These are phyloP conservation scores for Russula sp. DNA, from an alignment of 768 basidiomycete genomes.

Conservation along the genomic window DNA sequence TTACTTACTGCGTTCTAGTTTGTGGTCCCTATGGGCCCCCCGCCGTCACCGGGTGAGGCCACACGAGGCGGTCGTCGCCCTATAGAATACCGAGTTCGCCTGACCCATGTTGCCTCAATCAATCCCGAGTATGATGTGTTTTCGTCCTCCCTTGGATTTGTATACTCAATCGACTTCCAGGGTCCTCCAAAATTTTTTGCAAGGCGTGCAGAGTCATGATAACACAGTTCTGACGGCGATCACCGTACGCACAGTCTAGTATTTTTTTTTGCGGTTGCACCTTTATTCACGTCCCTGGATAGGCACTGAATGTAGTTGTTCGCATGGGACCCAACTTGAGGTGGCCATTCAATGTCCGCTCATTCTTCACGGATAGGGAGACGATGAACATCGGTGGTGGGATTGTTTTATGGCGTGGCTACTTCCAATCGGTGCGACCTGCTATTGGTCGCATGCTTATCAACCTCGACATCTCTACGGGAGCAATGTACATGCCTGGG, in stretches of 20 bases:
- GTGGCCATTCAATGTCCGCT: constrained; percentile 67
- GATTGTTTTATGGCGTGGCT: constrained; percentile 70
- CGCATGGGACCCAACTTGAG: constrained; percentile 66
- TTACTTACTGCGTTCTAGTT: constrained; percentile 40
- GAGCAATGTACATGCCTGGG: constrained; percentile 68
- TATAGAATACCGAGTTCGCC: constrained; percentile 59
- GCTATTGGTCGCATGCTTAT: constrained; percentile 56
- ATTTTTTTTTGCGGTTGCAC: neutral
- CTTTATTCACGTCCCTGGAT: neutral
- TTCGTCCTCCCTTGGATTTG: constrained; percentile 26
- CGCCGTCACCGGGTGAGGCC: constrained; percentile 16
- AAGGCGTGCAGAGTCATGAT: constrained; percentile 61
- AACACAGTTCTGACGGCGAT: constrained; percentile 63
- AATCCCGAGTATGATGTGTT: constrained; percentile 63
- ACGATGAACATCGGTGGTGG: constrained; percentile 53
- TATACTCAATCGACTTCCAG: constrained; percentile 33
- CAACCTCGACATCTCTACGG: constrained; percentile 75
- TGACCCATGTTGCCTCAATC: constrained; percentile 72
- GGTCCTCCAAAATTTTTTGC: constrained; percentile 56
- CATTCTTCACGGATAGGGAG: constrained; percentile 62
- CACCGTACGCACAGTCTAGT: constrained; percentile 38
- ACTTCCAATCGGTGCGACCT: constrained; percentile 75
- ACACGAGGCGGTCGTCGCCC: constrained; percentile 35
- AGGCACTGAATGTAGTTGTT: constrained; percentile 72
- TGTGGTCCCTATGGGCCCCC: constrained; percentile 45